Evolutionary conservation across 768 basidiomycete species (phyloP).

Genomic region (Crassisporium funariophilum): DNA sequence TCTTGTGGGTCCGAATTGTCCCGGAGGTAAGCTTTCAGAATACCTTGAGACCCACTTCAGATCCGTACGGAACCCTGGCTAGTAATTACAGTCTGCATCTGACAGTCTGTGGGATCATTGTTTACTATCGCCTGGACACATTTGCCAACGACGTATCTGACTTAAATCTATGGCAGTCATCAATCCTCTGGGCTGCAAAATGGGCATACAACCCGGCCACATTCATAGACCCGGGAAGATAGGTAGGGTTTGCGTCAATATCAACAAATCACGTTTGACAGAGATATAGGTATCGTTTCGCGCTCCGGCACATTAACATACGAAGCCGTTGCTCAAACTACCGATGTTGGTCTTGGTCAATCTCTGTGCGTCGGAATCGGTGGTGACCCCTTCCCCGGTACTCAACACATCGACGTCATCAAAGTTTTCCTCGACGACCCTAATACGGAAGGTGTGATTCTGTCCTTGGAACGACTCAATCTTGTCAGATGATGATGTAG

Average conservation of each 20-base stretch:
- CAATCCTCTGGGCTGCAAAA: conserved; percentile 97
- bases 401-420: conserved; percentile 93
- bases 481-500: too few species aligned
- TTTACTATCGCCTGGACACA: too few species aligned
- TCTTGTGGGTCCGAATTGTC: conserved; percentile 98
- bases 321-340: conserved; percentile 98
- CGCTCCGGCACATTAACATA: conserved; percentile 97
- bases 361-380: conserved; percentile 97
- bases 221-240: conserved; percentile 97
- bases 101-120: too few species aligned
- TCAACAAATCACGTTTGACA: not conserved
- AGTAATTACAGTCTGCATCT: too few species aligned
- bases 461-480: too few species aligned
- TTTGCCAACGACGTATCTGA: conserved; percentile 1
- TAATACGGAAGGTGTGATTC: conserved; percentile 77
- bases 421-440: conserved; percentile 96
- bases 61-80: not conserved
- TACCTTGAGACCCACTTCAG: not conserved
- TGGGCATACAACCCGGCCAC: conserved; percentile 98
- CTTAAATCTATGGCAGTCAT: conserved; percentile 56
- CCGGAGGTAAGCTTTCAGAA: conserved; percentile 54
- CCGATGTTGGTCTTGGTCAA: conserved; percentile 93
- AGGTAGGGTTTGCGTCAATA: conserved; percentile 48
- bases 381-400: conserved; percentile 96
- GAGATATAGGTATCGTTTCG: conserved; percentile 78